A percentile compares a stretch with the other conserved stretches of the same genome.
Evolutionary conservation across 805 yeast genomes (phyloP).

Genomic region (Candida yuanshanica): DNA sequence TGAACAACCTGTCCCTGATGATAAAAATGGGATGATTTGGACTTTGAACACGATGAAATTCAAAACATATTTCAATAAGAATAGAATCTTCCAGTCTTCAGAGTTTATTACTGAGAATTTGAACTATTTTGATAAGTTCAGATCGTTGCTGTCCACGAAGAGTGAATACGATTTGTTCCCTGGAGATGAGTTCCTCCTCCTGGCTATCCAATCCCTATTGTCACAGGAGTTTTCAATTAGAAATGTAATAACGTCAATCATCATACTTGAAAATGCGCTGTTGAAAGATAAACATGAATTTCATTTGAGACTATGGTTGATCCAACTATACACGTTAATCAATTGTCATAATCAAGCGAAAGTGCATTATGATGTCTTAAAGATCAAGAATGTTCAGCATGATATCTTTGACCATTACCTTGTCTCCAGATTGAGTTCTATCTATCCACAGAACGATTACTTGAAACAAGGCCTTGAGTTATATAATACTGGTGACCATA

Average conservation of each 20-base stretch:
- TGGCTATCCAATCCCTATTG: constrained; percentile 40
- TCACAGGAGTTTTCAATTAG: constrained; percentile 16
- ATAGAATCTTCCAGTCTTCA: constrained; percentile 11
- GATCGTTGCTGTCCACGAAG: constrained; percentile 32
- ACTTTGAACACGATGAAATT: constrained; percentile 46
- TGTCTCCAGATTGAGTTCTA: constrained; percentile 40
- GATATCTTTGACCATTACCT: constrained; percentile 61
- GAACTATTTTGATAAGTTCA: constrained; percentile 34
- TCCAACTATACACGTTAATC: constrained; percentile 52
- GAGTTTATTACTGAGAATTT: constrained; percentile 30
- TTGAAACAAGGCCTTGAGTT: constrained; percentile 37
- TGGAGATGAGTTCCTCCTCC: constrained; percentile 60
- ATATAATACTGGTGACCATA: constrained; percentile 51
- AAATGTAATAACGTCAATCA: constrained; percentile 36
- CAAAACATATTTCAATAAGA: constrained; percentile 27
- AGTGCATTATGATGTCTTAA: constrained; percentile 45
- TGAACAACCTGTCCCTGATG: constrained; percentile 14
- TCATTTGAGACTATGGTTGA: constrained; percentile 64
- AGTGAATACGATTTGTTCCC: constrained; percentile 63
- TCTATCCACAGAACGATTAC: constrained; percentile 37
- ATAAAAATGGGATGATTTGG: constrained; percentile 21
- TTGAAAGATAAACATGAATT: constrained; percentile 64
- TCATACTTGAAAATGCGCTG: constrained; percentile 53
- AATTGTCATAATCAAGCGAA: constrained; percentile 49
- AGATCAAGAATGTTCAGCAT: constrained; percentile 68